phyloP scores from a whole-genome alignment of 1,284 basidiomycete genomes.

The Sporisorium scitamineum region DNA sequence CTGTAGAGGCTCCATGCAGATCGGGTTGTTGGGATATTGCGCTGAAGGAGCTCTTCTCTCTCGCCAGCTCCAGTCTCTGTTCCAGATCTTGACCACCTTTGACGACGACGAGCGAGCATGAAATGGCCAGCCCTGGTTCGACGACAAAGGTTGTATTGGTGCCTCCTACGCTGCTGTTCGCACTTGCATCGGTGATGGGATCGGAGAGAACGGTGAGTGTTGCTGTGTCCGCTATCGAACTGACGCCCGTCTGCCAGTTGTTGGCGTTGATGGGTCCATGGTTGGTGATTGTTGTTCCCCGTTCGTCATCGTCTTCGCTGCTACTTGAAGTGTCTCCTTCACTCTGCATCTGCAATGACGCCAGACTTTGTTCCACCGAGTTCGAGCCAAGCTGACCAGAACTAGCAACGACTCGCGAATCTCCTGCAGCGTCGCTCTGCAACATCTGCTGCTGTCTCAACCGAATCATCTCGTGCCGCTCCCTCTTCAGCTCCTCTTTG shows the following conservation, averaged over 20 bases:
- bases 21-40: not conserved
- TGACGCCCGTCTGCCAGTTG: not conserved
- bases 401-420: not conserved
- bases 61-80: not conserved
- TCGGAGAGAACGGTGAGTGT: conserved; percentile 29
- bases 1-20: not conserved
- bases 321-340: not conserved
- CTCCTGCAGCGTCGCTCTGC: not conserved
- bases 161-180: conserved; percentile 1
- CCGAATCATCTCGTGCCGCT: conserved; percentile 15
- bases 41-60: not conserved
- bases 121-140: conserved; percentile 23
- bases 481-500: conserved; percentile 26
- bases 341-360: not conserved
- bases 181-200: not conserved
- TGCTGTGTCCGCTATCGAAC: conserved; percentile 19
- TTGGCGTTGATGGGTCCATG: conserved; percentile 15
- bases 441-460: conserved; percentile 25
- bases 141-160: conserved; percentile 22
- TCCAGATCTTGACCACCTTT: conserved; percentile 4
- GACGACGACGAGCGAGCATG: conserved; percentile 22
- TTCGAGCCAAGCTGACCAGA: not conserved
- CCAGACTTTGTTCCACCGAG: conserved; percentile 4
- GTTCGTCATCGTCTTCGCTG: conserved; percentile 3
- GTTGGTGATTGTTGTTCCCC: not conserved